Evolutionary conservation across 345 rosid genomes (phyloP).

Genomic region (Geranium rotundifolium): DNA sequence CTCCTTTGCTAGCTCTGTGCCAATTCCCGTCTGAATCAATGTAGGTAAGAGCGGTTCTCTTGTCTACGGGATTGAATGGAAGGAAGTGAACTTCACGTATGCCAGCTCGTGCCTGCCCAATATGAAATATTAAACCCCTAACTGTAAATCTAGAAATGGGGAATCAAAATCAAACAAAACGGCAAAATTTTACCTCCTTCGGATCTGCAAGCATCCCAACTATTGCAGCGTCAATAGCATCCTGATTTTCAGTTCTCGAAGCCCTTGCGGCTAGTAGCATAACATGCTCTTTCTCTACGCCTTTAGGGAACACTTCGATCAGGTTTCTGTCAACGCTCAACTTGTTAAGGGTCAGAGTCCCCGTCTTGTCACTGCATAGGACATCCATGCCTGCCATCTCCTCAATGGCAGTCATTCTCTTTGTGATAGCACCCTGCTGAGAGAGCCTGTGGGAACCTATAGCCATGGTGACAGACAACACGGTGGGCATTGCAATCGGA

Average conservation of each 20-base stretch:
- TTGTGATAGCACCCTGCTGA: constrained; percentile 44
- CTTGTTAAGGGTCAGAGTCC: constrained; percentile 49
- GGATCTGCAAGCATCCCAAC: constrained; percentile 35
- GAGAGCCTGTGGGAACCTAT: constrained; percentile 44
- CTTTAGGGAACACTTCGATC: constrained; percentile 25
- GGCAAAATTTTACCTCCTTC: constrained; percentile 21
- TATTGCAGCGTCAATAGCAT: constrained; percentile 43
- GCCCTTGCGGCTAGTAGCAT: constrained; percentile 35
- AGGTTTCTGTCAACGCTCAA: constrained; percentile 34
- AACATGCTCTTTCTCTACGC: constrained; percentile 19
- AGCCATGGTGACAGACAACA: constrained; percentile 47
- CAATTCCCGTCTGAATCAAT: constrained; percentile 24
- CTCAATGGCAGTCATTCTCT: constrained; percentile 50
- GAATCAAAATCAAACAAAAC: not conserved
- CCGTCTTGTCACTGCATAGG: constrained; percentile 42
- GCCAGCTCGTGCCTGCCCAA: constrained; percentile 28
- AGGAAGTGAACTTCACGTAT: constrained; percentile 39
- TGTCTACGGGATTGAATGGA: constrained; percentile 43
- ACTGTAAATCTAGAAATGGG: not conserved
- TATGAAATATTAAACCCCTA: not conserved
- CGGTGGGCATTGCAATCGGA: constrained; percentile 50
- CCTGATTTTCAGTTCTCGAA: constrained; percentile 42
- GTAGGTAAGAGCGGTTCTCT: constrained; percentile 44
- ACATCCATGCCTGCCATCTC: constrained; percentile 56
- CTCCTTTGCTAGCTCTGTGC: constrained; percentile 41